A percentile compares a stretch with the other conserved stretches of the same genome.
These are phyloP conservation scores for Trichophyton simii DNA, from an alignment of 2,329 filamentous ascomycete species.

Conservation along the genomic window DNA sequence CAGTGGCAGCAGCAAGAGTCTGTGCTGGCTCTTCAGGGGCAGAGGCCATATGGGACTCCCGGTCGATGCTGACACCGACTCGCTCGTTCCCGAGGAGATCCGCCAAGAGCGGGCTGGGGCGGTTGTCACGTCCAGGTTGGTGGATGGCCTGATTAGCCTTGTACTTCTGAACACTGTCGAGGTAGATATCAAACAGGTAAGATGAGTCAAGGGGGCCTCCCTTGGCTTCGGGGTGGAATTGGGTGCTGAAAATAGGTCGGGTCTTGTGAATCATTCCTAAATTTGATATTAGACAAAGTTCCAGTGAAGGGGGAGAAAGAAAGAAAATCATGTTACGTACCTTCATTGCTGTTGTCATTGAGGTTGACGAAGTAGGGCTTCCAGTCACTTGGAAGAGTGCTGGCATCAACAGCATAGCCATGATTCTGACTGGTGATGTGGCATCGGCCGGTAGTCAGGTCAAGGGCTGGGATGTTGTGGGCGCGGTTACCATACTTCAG, in stretches of 20 bases:
- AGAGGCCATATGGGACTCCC: constrained; percentile 30
- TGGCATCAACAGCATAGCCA: constrained; percentile 84
- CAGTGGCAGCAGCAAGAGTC: constrained; percentile 21
- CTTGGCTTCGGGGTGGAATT: constrained; percentile 98
- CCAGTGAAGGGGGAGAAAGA: neutral
- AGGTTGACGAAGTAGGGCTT: constrained; percentile 98
- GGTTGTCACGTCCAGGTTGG: constrained; percentile 63
- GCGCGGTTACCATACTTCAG: constrained; percentile 98
- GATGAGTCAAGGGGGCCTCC: constrained; percentile 91
- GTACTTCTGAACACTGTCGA: constrained; percentile 78
- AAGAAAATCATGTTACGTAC: constrained; percentile 24
- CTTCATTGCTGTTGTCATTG: constrained; percentile 95
- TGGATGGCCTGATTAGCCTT: constrained; percentile 68
- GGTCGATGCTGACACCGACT: constrained; percentile 67
- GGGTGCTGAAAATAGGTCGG: constrained; percentile 92
- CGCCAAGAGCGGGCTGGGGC: constrained; percentile 73
- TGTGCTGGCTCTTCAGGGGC: constrained; percentile 10
- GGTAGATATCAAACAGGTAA: constrained; percentile 93
- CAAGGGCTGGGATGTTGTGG: constrained; percentile 93
- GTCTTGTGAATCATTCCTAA: constrained; percentile 80
- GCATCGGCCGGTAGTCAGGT: constrained; percentile 90
- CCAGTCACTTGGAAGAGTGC: constrained; percentile 72
- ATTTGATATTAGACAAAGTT: constrained; percentile 3
- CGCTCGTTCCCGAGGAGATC: constrained; percentile 89
- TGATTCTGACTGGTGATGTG: constrained; percentile 99